phyloP scores from a whole-genome alignment of 2,329 filamentous ascomycete species.

The Penicillium freii region DNA sequence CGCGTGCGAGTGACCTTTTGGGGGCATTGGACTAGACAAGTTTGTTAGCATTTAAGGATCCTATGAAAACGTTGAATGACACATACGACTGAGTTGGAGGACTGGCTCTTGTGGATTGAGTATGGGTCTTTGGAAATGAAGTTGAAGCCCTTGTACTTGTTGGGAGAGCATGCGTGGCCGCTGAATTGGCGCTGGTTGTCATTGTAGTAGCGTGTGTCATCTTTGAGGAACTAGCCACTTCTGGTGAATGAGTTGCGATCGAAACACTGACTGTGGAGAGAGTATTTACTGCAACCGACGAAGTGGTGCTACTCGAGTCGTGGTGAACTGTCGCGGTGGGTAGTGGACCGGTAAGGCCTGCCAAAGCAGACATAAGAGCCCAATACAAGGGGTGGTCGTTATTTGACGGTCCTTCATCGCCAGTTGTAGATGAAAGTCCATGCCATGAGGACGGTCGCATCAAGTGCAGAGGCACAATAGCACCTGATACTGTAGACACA shows the following conservation, averaged over 20 bases:
- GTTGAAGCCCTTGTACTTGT: background rate
- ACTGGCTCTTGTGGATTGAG: background rate
- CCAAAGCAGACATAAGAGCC: constrained; percentile 1
- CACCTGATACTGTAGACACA: constrained; percentile 13
- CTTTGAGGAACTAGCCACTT: background rate
- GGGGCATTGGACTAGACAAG: background rate
- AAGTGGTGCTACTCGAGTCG: background rate
- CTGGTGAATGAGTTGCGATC: background rate
- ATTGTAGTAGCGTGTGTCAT: background rate
- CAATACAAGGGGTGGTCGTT: background rate
- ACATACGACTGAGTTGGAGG: background rate
- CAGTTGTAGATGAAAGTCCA: background rate
- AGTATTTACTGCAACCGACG: background rate
- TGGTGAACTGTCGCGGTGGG: background rate
- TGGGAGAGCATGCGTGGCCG: background rate
- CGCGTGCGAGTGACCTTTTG: background rate
- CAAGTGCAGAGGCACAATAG: constrained; percentile 12
- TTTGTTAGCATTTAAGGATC: background rate
- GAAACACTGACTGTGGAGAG: background rate
- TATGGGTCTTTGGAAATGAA: background rate
- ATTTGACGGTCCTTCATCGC: background rate
- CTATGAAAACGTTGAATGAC: background rate
- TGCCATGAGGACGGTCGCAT: background rate
- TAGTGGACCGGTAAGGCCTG: background rate
- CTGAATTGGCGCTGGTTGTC: no score